Conservation (phyloP, 1,139 yeast species). For the Yueomyces sp. region DNA sequence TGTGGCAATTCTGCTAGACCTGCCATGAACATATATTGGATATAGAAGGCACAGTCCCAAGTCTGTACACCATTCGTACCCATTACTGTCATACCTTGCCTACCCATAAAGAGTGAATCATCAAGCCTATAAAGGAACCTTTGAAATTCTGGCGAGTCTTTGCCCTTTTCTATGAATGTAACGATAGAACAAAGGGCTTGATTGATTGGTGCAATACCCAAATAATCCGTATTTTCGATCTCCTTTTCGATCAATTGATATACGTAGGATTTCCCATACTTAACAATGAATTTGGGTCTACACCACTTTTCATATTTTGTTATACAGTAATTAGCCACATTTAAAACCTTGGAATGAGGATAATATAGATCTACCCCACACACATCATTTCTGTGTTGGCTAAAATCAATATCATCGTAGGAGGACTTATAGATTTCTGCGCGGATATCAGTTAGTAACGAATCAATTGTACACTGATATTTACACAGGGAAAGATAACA, state of each 20-base stretch:
- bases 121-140: constrained; percentile 48
- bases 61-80: constrained; percentile 98
- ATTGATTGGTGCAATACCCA: constrained; percentile 90
- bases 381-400: constrained; percentile 63
- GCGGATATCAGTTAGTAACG: constrained; percentile 52
- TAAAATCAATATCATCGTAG: constrained; percentile 56
- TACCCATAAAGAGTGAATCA: constrained; percentile 74
- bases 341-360: constrained; percentile 67
- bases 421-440: constrained; percentile 63
- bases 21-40: constrained; percentile 71
- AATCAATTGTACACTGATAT: constrained; percentile 47
- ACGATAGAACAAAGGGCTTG: constrained; percentile 76
- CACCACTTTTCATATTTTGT: constrained; percentile 52
- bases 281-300: constrained; percentile 64
- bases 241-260: constrained; percentile 65
- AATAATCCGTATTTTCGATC: constrained; percentile 59
- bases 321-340: constrained; percentile 49
- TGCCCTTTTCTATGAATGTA: constrained; percentile 56
- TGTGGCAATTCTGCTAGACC: constrained; percentile 65
- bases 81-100: constrained; percentile 85
- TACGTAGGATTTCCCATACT: constrained; percentile 39
- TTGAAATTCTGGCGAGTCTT: constrained; percentile 47
- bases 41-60: constrained; percentile 90
- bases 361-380: constrained; percentile 89
- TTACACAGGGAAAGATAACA: constrained; percentile 62